Conservation (phyloP, 192 early-diverging fungal species). For the Podila clonocystis region DNA sequence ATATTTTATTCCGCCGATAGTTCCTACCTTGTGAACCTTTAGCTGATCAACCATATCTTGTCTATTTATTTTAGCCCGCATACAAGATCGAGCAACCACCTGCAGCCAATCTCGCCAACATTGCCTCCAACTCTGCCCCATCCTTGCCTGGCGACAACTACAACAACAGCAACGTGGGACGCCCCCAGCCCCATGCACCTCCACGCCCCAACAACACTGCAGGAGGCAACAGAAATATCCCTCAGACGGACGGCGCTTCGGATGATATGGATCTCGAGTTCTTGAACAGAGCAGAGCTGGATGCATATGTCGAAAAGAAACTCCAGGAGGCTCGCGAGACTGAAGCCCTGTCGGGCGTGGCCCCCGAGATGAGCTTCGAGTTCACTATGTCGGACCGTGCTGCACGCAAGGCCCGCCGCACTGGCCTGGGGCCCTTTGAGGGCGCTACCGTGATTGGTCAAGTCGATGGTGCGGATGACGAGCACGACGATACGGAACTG, state of each 20-base stretch:
- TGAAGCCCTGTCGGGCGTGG: slow-evolving; percentile 6
- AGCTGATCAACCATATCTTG: too few species aligned
- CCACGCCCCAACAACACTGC: slow-evolving; percentile 27
- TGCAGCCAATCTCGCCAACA: slow-evolving; percentile 51
- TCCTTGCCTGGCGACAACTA: slow-evolving; percentile 22
- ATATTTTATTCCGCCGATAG: neutral
- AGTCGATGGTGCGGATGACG: slow-evolving; percentile 36
- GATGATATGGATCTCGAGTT: slow-evolving; percentile 75
- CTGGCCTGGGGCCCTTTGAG: slow-evolving; percentile 19
- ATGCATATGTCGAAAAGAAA: slow-evolving; percentile 29
- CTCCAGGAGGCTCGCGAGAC: slow-evolving; percentile 17
- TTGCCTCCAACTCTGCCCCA: slow-evolving; percentile 18
- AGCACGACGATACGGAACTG: slow-evolving; percentile 34
- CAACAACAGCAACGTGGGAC: slow-evolving; percentile 37
- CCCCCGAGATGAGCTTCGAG: slow-evolving; percentile 38
- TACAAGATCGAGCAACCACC: slow-evolving; percentile 40
- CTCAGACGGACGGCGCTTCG: slow-evolving; percentile 70
- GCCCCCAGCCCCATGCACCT: slow-evolving; percentile 39
- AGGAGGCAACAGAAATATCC: slow-evolving; percentile 72
- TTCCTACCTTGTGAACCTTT: neutral
- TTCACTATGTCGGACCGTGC: slow-evolving; percentile 44
- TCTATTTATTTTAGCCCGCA: neutral
- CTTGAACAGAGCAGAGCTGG: slow-evolving; percentile 59
- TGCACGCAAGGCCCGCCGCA: slow-evolving; percentile 32
- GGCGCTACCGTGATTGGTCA: slow-evolving; percentile 11